These are phyloP conservation scores for Biscogniauxia marginata DNA, from an alignment of 2,329 filamentous ascomycete genomes.

Conservation along the genomic window DNA sequence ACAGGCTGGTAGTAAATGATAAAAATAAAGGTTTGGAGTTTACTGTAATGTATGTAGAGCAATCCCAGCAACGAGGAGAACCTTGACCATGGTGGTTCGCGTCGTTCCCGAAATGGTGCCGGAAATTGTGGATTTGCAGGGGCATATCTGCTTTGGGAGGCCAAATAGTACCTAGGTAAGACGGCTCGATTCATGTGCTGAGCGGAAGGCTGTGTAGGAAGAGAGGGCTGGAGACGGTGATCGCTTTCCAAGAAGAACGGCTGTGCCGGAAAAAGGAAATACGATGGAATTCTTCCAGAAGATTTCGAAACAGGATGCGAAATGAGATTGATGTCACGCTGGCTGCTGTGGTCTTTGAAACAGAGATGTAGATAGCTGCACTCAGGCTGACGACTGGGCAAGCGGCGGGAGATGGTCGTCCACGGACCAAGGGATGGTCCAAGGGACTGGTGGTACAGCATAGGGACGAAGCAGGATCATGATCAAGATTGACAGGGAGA, in stretches of 20 bases:
- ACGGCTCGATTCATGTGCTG: neutral
- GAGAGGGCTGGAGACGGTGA: neutral
- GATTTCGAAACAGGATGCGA: neutral
- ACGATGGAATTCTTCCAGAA: neutral
- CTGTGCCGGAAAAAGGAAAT: neutral
- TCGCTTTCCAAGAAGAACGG: neutral
- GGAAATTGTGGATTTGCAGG: neutral
- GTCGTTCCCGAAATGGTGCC: neutral
- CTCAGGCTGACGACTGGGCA: neutral
- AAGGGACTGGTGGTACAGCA: neutral
- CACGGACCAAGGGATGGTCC: neutral
- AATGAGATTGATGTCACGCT: neutral
- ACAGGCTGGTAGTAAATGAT: neutral
- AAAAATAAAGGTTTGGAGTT: neutral
- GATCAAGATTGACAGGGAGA: neutral
- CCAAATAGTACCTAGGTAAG: neutral
- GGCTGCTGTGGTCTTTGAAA: neutral
- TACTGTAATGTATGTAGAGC: neutral
- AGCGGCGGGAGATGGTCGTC: neutral
- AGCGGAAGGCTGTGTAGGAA: neutral
- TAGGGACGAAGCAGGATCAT: neutral
- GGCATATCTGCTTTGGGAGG: neutral
- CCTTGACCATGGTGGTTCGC: neutral
- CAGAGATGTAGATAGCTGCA: neutral
- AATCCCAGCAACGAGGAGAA: neutral